Evolutionary conservation across 768 basidiomycete genomes (phyloP), one percentile per base, ranked within the genome.

Genomic region (Rhizopogon roseolus): DNA sequence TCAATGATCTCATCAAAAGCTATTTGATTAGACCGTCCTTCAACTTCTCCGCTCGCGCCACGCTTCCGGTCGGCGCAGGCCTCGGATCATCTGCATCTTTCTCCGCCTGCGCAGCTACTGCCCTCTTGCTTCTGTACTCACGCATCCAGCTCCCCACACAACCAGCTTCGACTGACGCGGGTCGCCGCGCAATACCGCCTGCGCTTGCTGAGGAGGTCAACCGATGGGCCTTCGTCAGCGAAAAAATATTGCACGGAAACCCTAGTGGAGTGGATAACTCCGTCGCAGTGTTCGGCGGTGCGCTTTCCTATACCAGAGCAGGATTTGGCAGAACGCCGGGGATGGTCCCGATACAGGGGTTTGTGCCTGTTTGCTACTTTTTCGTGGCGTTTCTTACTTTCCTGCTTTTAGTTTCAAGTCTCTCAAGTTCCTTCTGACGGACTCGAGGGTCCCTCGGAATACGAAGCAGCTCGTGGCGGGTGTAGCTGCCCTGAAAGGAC

Each of bases 191-290:
- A 52, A 76, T 93, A 59, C 74, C 87, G 17, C 75, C 73, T 37
- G 65, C 69, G 10, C 71, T 84, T 29, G 90, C 92, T 5, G 87
- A 94, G 58, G 77, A 86, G 58, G 85, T 95, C 60, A 98, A 99
- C 69, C 77, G 79, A 44, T 98, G 93, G 85, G 93, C 97, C 17
- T 98, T 97, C 71, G 75, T 98, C 49, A 81, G 88, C 10, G 97
- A 99, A 74, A 98, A 98, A 71, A 88, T 99, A 40, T 73, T 98
- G 49, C 97, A 99, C 66, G 97, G 97, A 0, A 98, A 90, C 63
- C 97, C 97, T 3, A 96, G 93, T 62, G 97, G 97, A 8, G 90
- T 99, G 22, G 97, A 99, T 68, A 98, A 99, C 68, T 90, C 94
- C 17, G 92, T 98, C 36, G 81, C 90, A 14, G 89, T 93, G 0